Evolutionary conservation across 768 basidiomycete species (phyloP), one percentile per base, ranked within the genome.

Genomic region (Rossbeevera mucosa): DNA sequence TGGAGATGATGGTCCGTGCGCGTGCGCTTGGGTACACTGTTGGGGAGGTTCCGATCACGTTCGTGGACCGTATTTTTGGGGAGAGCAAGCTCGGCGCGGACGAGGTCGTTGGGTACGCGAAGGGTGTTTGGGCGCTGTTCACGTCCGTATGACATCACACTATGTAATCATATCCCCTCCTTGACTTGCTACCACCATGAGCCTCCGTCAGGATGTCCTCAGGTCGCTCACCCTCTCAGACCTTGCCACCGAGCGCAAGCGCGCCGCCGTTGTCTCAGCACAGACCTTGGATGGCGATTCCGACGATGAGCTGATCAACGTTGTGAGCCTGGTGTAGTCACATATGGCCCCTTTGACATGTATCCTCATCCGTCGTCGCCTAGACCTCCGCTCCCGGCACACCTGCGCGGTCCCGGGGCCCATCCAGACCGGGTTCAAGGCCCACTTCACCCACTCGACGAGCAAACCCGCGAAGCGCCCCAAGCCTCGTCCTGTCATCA

Each of bases 1-100:
- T 95, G 93, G 93, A 95, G 67, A 95, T 94, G 86, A 94, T 94
- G 80, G 93, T 92, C 18, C 81, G 93, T 1, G 93, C 93, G 5
- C 79, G 85, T 20, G 82, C 88, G 2, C 71, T 91, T 50, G 91
- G 90, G 5, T 94, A 92, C 70, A 82, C 79, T 4, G 83, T 95
- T 0, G 93, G 91, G 4, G 93, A 95, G 68, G 80, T 95, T 22
- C 93, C 93, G 1, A 95, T 95, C 56, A 95, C 92, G 2, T 95
- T 95, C 62, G 93, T 94, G 42, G 93, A 95, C 71, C 81, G 93
- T 31, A 85, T 95, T 64, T 94, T 88, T 67, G 93, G 93, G 1
- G 91, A 94, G 71, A 93, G 91, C 68, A 95, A 95, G 71, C 76
- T 95, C 41, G 88, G 90, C 14, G 87, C 89, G 25, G 82, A 86